Conservation (phyloP, 139 green algal genomes). For the Chlamydomonas sp. region DNA sequence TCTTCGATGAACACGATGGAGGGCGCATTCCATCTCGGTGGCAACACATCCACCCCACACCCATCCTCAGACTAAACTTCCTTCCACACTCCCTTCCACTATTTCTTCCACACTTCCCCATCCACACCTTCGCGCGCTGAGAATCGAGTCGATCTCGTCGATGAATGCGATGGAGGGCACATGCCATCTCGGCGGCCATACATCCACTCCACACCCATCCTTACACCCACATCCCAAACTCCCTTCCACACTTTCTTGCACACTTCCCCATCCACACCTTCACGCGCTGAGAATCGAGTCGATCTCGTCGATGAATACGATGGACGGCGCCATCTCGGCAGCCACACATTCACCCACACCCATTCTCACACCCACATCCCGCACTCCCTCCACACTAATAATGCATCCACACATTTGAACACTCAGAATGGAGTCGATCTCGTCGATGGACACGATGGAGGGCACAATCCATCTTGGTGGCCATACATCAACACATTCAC, state of each 20-base stretch:
- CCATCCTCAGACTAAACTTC: too few species aligned
- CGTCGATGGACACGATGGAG: slow-evolving; percentile 83
- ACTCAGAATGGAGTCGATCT: slow-evolving; percentile 72
- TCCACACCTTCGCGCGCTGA: slow-evolving; percentile 24
- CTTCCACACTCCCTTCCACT: not conserved
- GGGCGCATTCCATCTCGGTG: slow-evolving; percentile 24
- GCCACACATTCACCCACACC: not conserved
- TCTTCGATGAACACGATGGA: slow-evolving; percentile 88
- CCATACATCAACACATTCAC: not conserved
- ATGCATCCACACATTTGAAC: not conserved
- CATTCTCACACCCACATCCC: not conserved
- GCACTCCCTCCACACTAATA: not conserved
- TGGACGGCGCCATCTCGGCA: slow-evolving; percentile 47
- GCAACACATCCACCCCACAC: not conserved
- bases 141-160: slow-evolving; percentile 78
- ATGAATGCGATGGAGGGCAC: slow-evolving; percentile 85
- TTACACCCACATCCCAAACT: too few species aligned
- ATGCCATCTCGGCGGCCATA: too few species aligned
- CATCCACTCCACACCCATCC: too few species aligned
- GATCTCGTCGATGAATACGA: slow-evolving; percentile 91
- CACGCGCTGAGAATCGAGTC: slow-evolving; percentile 55
- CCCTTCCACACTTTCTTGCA: too few species aligned
- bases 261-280: slow-evolving; percentile 10
- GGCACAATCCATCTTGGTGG: slow-evolving; percentile 27
- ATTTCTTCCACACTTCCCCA: not conserved